Percentiles rank a stretch among this genome's conserved stretches.
Evolutionary conservation across 2,329 filamentous ascomycete species (phyloP).

Genomic region (Diaporthe capsici): DNA sequence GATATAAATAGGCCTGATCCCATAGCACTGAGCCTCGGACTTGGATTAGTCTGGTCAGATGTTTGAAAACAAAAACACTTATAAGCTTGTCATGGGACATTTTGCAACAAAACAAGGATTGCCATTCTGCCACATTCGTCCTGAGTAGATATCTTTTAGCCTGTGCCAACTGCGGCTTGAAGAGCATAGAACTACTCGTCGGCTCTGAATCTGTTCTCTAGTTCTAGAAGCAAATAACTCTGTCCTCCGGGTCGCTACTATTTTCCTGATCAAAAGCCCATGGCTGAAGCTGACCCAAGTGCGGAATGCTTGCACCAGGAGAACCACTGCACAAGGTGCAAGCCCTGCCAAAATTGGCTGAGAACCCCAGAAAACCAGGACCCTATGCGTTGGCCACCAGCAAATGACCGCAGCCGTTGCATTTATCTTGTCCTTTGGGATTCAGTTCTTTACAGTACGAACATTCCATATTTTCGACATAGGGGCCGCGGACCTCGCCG

Average conservation of each 20-base stretch:
- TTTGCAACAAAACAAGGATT: background rate
- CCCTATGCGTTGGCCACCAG: background rate
- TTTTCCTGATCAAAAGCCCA: background rate
- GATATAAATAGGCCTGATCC: background rate
- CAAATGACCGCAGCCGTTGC: background rate
- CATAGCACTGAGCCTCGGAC: background rate
- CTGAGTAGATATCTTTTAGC: background rate
- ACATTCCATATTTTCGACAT: background rate
- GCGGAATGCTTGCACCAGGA: background rate
- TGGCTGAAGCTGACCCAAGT: background rate
- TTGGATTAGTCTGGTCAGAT: rapidly evolving
- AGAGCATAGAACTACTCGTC: background rate
- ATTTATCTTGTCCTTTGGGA: background rate
- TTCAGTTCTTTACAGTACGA: background rate
- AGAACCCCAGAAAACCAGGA: background rate
- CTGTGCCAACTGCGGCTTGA: background rate
- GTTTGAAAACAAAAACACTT: background rate
- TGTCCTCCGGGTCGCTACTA: background rate
- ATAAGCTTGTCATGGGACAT: background rate
- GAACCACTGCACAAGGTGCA: background rate
- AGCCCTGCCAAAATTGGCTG: background rate
- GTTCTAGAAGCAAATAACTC: background rate
- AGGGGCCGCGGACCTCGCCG: background rate
- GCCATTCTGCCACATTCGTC: background rate
- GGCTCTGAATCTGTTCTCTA: background rate